These are phyloP conservation scores for Cercospora canescens DNA, from an alignment of 2,329 filamentous ascomycete species.

Conservation along the genomic window DNA sequence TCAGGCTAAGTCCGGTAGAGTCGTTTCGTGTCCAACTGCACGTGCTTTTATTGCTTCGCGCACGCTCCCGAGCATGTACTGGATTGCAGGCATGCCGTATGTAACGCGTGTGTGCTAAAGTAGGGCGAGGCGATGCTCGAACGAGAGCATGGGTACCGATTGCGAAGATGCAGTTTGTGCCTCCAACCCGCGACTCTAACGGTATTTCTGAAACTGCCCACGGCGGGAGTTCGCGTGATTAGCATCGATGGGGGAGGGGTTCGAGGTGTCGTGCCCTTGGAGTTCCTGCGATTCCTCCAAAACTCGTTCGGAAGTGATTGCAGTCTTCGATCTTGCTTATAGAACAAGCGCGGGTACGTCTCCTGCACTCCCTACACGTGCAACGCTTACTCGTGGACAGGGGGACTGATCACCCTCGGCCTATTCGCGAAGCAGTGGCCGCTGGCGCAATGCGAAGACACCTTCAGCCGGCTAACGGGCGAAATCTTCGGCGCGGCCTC, in stretches of 20 bases:
- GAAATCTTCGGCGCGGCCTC: not conserved
- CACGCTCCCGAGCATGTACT: not conserved
- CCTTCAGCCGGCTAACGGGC: not conserved
- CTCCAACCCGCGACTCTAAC: not conserved
- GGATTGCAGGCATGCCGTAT: not conserved
- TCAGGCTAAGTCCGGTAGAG: not conserved
- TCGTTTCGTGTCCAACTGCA: not conserved
- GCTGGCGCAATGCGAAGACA: not conserved
- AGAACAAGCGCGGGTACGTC: not conserved
- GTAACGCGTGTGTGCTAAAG: not conserved
- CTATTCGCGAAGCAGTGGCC: not conserved
- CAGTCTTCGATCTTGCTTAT: not conserved
- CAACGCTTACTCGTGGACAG: not conserved
- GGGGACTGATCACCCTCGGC: not conserved
- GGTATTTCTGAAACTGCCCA: not conserved
- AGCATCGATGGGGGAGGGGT: not conserved
- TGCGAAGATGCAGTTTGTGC: not conserved
- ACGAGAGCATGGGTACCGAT: not conserved
- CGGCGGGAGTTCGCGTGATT: not conserved
- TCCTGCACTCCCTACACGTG: not conserved
- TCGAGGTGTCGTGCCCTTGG: not conserved
- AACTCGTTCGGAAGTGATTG: not conserved
- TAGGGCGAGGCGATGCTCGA: not conserved
- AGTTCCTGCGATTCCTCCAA: not conserved
- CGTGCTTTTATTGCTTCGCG: not conserved